Evolutionary conservation across 345 rosid genomes (phyloP).

Genomic region (Arabis hirsuta): DNA sequence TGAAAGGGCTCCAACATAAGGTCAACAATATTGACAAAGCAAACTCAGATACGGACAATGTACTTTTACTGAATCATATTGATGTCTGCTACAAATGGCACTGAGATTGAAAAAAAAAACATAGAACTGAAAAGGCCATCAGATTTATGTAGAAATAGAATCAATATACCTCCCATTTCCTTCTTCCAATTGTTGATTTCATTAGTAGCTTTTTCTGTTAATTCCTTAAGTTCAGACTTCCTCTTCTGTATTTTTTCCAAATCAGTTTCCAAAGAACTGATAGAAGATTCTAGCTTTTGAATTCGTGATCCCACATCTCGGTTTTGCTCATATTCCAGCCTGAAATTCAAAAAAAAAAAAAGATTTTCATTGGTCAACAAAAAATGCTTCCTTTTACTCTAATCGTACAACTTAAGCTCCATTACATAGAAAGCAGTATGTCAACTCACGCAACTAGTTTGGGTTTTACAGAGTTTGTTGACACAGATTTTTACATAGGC

Average conservation of each 20-base stretch:
- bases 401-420: constrained; percentile 26
- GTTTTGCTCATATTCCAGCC: constrained; percentile 94
- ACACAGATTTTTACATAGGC: constrained; percentile 20
- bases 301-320: constrained; percentile 88
- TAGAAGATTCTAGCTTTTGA: constrained; percentile 77
- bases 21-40: constrained; percentile 22
- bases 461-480: constrained; percentile 7
- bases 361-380: constrained; percentile 11
- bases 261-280: constrained; percentile 66
- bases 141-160: constrained; percentile 19
- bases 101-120: constrained; percentile 13
- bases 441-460: constrained; percentile 33
- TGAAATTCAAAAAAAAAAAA: constrained; percentile 40
- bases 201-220: constrained; percentile 58
- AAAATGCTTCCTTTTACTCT: constrained; percentile 4
- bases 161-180: constrained; percentile 69
- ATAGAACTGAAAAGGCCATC: constrained; percentile 18
- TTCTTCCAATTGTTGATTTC: constrained; percentile 78
- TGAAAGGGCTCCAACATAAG: constrained; percentile 16
- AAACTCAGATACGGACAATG: constrained; percentile 31
- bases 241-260: constrained; percentile 59
- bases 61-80: constrained; percentile 23
- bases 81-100: constrained; percentile 19
- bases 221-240: constrained; percentile 68
- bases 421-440: constrained; percentile 13